Percentiles rank a stretch among this genome's conserved stretches.
Evolutionary conservation across 306 rosid species (phyloP).

Genomic region (Rosa multiflora): DNA sequence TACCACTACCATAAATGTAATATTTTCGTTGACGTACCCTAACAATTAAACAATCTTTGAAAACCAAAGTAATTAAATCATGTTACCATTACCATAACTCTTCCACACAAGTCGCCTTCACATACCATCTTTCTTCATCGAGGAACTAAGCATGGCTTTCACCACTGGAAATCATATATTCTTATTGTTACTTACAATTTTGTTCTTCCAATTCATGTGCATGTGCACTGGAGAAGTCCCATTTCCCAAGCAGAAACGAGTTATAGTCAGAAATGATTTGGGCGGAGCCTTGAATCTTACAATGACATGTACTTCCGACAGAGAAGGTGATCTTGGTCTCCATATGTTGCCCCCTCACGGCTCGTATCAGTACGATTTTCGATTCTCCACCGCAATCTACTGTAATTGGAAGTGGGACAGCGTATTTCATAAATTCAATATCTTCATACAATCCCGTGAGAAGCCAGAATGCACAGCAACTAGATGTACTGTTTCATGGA

Average conservation of each 20-base stretch:
- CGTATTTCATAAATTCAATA: not conserved
- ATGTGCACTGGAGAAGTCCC: not conserved
- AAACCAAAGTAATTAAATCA: too few relatives aligned
- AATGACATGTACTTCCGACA: not conserved
- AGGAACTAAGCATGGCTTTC: too few relatives aligned
- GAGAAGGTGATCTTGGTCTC: not conserved
- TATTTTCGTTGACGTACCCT: too few relatives aligned
- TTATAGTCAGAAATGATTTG: not conserved
- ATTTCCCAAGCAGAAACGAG: not conserved
- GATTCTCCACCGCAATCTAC: not conserved
- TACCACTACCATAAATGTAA: too few relatives aligned
- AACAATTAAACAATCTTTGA: too few relatives aligned
- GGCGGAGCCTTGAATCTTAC: not conserved
- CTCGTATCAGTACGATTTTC: too few relatives aligned
- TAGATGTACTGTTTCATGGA: not conserved
- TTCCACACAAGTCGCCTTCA: too few relatives aligned
- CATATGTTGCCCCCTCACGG: not conserved
- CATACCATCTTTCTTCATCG: too few relatives aligned
- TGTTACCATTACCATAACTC: too few relatives aligned
- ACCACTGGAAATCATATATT: too few relatives aligned
- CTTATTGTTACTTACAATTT: not conserved
- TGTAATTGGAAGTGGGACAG: not conserved
- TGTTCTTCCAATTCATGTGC: not conserved
- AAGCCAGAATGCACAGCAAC: not conserved
- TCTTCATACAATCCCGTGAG: not conserved